A percentile compares a stretch with the other conserved stretches of the same genome.
Evolutionary conservation across 139 green algal genomes (phyloP).

Genomic region (Penium margaritaceum): DNA sequence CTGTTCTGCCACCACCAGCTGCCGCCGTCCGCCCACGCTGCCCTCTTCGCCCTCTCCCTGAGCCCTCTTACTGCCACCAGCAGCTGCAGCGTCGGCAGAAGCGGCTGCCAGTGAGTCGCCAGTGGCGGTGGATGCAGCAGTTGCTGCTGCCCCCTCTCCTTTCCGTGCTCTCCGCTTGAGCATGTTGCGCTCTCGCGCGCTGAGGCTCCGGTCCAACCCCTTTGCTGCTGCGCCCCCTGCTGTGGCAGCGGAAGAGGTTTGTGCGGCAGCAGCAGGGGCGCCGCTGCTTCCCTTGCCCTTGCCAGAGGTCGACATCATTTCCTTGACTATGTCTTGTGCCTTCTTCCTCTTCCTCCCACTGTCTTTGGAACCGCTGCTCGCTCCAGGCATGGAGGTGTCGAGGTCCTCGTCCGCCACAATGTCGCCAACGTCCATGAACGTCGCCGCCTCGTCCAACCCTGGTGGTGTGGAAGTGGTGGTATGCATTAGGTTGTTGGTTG

Average conservation of each 20-base stretch:
- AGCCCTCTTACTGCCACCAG: neutral
- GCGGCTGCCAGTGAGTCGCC: too few relatives aligned
- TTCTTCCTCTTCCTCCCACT: too few relatives aligned
- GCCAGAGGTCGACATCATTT: neutral
- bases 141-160: slow-evolving; percentile 17
- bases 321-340: neutral
- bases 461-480: too few relatives aligned
- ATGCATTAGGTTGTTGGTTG: too few relatives aligned
- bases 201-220: too few relatives aligned
- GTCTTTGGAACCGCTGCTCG: neutral
- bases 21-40: neutral
- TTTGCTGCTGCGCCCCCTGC: too few relatives aligned
- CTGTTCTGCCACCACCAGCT: neutral
- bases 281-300: neutral
- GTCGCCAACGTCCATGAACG: slow-evolving; percentile 64
- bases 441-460: slow-evolving; percentile 50
- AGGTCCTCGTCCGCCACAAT: slow-evolving; percentile 75
- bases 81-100: neutral
- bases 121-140: neutral
- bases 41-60: neutral
- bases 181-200: slow-evolving; percentile 71
- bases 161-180: slow-evolving; percentile 69
- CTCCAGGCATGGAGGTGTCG: neutral
- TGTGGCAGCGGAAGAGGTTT: neutral
- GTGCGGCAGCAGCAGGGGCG: neutral